A percentile compares a stretch with the other conserved stretches of the same genome.
Evolutionary conservation across 306 rosid genomes (phyloP).

Genomic region (Begonia fuchsioides): DNA sequence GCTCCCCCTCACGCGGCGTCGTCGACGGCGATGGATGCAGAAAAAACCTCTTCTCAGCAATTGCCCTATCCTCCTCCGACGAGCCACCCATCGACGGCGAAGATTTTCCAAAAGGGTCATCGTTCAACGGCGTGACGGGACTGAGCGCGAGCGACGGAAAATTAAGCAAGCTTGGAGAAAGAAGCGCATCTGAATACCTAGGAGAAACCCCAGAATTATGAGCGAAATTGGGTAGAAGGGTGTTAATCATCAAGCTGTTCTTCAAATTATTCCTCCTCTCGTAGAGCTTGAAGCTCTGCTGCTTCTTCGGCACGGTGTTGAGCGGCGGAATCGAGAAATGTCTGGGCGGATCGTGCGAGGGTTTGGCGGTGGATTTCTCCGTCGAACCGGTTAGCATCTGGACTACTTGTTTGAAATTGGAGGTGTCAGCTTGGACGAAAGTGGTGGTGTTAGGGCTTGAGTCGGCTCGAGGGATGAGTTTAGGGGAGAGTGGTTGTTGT

Average conservation of each 20-base stretch:
- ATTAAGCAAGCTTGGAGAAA: conserved; percentile 74
- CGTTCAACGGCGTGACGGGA: conserved; percentile 76
- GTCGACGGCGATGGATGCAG: conserved; percentile 62
- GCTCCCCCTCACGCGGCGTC: conserved; percentile 63
- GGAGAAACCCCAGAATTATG: conserved; percentile 50
- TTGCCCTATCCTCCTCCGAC: conserved; percentile 81
- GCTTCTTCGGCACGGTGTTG: conserved; percentile 41
- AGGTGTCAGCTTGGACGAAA: conserved; percentile 83
- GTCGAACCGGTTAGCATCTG: conserved; percentile 95
- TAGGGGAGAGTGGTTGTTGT: conserved; percentile 42
- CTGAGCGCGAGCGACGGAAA: conserved; percentile 85
- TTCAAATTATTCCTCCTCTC: too few species aligned
- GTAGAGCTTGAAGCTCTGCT: conserved; percentile 74
- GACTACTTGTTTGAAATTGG: conserved; percentile 89
- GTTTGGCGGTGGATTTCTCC: conserved; percentile 18
- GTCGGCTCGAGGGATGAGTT: conserved; percentile 80
- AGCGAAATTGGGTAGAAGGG: conserved; percentile 54
- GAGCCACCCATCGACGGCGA: conserved; percentile 75
- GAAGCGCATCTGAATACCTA: conserved; percentile 44
- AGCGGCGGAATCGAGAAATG: conserved; percentile 69
- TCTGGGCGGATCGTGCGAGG: conserved; percentile 23
- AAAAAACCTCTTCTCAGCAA: conserved; percentile 86
- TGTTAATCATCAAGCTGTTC: conserved; percentile 32
- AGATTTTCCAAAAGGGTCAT: conserved; percentile 59
- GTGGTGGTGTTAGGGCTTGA: conserved; percentile 81